These are phyloP conservation scores for Citeromyces siamensis DNA, from an alignment of 1,139 yeast species.

Conservation along the genomic window DNA sequence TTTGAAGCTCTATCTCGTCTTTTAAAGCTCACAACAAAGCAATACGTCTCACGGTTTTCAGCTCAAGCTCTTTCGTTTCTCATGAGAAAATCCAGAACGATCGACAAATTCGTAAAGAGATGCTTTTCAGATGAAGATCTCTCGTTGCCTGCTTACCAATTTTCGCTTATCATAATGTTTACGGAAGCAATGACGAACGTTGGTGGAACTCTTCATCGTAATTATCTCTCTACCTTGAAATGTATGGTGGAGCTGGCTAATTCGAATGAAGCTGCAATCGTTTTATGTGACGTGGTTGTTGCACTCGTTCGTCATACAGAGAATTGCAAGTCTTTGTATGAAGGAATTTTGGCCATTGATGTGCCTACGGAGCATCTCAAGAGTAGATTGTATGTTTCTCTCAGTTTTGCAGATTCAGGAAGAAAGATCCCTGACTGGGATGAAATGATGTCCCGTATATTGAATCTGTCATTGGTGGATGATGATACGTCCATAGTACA, in stretches of 20 bases:
- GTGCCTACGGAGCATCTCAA: constrained; percentile 9
- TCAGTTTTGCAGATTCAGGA: constrained; percentile 61
- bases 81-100: constrained; percentile 50
- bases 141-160: constrained; percentile 25
- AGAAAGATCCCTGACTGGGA: constrained; percentile 39
- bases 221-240: background rate
- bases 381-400: constrained; percentile 21
- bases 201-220: constrained; percentile 59
- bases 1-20: constrained; percentile 55
- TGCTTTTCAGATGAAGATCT: constrained; percentile 7
- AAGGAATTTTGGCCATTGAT: background rate
- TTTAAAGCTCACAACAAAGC: constrained; percentile 36
- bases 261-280: constrained; percentile 20
- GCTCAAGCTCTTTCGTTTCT: constrained; percentile 87
- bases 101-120: background rate
- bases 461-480: constrained; percentile 6
- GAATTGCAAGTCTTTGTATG: constrained; percentile 4
- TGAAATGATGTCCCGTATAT: constrained; percentile 11
- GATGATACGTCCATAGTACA: constrained; percentile 13
- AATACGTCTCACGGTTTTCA: constrained; percentile 68
- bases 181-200: constrained; percentile 71
- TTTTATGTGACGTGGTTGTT: constrained; percentile 47
- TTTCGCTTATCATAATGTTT: constrained; percentile 48
- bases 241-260: background rate
- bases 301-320: constrained; percentile 49